Evolutionary conservation across 345 rosid species (phyloP).

Genomic region (Melastoma malabathricum): DNA sequence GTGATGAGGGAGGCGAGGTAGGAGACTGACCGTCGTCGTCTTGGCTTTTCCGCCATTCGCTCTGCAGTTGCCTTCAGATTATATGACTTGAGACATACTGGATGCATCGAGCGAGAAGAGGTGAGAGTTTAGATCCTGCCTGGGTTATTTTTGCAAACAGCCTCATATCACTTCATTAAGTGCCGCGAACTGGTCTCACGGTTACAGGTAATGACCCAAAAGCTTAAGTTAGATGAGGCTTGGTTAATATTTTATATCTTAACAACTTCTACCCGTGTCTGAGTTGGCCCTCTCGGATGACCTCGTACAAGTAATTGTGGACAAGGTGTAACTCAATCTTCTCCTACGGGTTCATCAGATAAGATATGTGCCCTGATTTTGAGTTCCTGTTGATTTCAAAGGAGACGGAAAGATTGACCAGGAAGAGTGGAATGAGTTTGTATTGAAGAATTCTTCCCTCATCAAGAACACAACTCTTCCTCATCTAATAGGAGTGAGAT

Average conservation of each 20-base stretch:
- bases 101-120: conserved; percentile 78
- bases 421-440: conserved; percentile 63
- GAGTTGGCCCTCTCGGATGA: conserved; percentile 58
- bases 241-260: too few species aligned
- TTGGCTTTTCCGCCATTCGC: background rate
- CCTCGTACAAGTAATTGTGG: conserved; percentile 46
- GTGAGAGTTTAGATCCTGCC: conserved; percentile 20
- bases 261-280: conserved; percentile 71
- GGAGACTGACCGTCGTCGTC: background rate
- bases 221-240: too few species aligned
- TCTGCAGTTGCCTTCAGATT: conserved; percentile 76
- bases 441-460: conserved; percentile 34
- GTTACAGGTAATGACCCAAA: too few species aligned
- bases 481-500: conserved; percentile 18
- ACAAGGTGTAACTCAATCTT: conserved; percentile 33
- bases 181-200: background rate
- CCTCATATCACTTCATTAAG: conserved; percentile 1
- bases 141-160: background rate
- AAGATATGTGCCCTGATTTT: background rate
- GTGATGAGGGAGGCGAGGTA: too few species aligned
- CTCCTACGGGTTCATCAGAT: background rate
- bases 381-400: conserved; percentile 14
- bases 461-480: conserved; percentile 76
- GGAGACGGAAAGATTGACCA: conserved; percentile 54
- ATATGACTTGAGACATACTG: conserved; percentile 79